These are phyloP conservation scores for Leccinum rimulosum DNA, from an alignment of 768 basidiomycete species.

Conservation along the genomic window DNA sequence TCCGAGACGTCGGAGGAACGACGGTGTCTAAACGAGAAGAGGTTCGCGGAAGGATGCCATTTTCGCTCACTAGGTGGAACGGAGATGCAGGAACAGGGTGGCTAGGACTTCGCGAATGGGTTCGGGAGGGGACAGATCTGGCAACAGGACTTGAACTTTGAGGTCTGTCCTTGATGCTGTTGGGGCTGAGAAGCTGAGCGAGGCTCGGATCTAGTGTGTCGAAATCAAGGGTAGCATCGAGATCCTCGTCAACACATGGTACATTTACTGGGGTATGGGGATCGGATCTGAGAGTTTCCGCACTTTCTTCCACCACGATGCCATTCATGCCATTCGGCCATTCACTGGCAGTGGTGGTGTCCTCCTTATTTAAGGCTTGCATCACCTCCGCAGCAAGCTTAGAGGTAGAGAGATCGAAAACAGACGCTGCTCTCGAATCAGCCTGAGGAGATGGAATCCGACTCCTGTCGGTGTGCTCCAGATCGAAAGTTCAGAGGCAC, in stretches of 20 bases:
- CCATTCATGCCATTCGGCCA: slow-evolving; percentile 47
- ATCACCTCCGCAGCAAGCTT: slow-evolving; percentile 44
- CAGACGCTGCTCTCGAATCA: slow-evolving; percentile 24
- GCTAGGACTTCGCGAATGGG: slow-evolving; percentile 22
- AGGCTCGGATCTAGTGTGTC: slow-evolving; percentile 62
- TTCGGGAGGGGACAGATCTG: slow-evolving; percentile 18
- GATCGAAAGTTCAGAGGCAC: slow-evolving; percentile 15
- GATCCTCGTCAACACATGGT: slow-evolving; percentile 21
- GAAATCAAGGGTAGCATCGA: slow-evolving; percentile 53
- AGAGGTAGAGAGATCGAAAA: slow-evolving; percentile 43
- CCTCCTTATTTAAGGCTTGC: slow-evolving; percentile 46
- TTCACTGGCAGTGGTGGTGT: slow-evolving; percentile 33
- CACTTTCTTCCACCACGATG: slow-evolving; percentile 46
- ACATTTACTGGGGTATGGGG: slow-evolving; percentile 2
- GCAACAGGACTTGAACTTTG: slow-evolving; percentile 1
- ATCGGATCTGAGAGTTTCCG: slow-evolving; percentile 16
- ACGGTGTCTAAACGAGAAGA: slow-evolving; percentile 17
- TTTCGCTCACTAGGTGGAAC: slow-evolving; percentile 1
- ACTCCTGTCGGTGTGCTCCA: slow-evolving; percentile 15
- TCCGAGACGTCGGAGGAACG: slow-evolving; percentile 11
- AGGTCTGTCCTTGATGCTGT: slow-evolving; percentile 32
- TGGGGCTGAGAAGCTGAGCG: slow-evolving; percentile 59
- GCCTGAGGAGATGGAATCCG: slow-evolving; percentile 16
- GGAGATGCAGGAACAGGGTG: slow-evolving; percentile 9
- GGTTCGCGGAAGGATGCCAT: background rate